Base-by-base conservation (phyloP, 768 basidiomycete species). In the Amanita subjunquillea region DNA sequence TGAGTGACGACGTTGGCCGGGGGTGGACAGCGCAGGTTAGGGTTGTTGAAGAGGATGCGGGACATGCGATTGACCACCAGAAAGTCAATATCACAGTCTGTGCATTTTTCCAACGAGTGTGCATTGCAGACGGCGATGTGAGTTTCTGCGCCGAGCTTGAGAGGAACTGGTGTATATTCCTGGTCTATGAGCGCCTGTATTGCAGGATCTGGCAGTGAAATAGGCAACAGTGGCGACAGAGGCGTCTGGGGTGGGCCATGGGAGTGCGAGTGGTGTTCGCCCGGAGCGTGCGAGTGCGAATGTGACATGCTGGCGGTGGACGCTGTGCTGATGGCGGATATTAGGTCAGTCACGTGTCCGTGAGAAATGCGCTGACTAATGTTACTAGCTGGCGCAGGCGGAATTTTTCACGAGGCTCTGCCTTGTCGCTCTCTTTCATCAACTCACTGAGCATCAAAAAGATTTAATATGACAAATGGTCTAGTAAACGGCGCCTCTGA, bases 401-500 rank as follows among this genome's bases (percentile, higher is more conserved):
- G 52, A 60, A 63, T 64, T 63, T 67, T 67, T 60, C 57, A 43
- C 44, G 47, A 38, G 32, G 51, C 46, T 54, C 53, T 54, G 51
- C 25, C 22, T 55, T 54, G 64, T 66, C 66, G 65, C 65, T 67
- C 62, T 58, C 57, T 20, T 60, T 60, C 62, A 59, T 64, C 54
- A 30, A 29, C 60, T 63, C 58, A 59, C 40, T 46, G 27, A 46
- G 15, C 23, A 32, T 37, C 7, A 23, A 48, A 48, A 54, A 41
- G 27, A 9, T 27, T 46, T 72, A 75, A 85, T 87, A 90, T 90
- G 87, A 83, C 86, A 75, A 89, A 89, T 90, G 87, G 85, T 80
- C 80, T 81, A 77, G 80, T 87, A 85, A 87, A 89, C 72, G 82
- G 77, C 67, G 72, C 70, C 63, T 68, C 76, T 68, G 82, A 77